phyloP scores from a whole-genome alignment of 164 flowering plant genomes.

The Magnolia sinica region DNA sequence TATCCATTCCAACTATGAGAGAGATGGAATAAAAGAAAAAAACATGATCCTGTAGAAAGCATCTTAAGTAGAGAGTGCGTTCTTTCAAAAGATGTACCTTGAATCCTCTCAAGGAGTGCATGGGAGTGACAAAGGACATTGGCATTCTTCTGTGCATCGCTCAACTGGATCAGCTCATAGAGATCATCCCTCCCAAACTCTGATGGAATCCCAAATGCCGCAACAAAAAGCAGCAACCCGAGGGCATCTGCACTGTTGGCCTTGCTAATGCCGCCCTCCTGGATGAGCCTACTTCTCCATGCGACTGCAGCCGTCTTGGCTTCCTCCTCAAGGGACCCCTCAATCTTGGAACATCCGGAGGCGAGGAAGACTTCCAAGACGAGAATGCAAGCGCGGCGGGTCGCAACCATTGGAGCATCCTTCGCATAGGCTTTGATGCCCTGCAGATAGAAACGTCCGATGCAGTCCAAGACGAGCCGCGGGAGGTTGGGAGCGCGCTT shows the following conservation, averaged over 20 bases:
- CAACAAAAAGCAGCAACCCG: slow-evolving; percentile 51
- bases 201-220: slow-evolving; percentile 45
- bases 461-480: slow-evolving; percentile 42
- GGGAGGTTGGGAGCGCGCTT: slow-evolving; percentile 37
- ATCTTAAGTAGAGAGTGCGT: no score
- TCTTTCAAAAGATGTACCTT: slow-evolving; percentile 31
- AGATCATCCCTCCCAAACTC: slow-evolving; percentile 39
- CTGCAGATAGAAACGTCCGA: slow-evolving; percentile 49
- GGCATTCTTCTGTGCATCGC: slow-evolving; percentile 27
- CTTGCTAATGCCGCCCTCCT: slow-evolving; percentile 45
- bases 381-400: slow-evolving; percentile 36
- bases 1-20: not conserved
- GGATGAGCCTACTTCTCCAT: slow-evolving; percentile 47
- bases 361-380: slow-evolving; percentile 39
- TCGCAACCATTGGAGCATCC: slow-evolving; percentile 34
- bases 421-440: slow-evolving; percentile 42
- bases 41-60: not conserved
- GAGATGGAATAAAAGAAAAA: not conserved
- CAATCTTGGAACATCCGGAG: slow-evolving; percentile 20
- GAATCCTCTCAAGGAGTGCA: slow-evolving; percentile 26
- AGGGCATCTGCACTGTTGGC: slow-evolving; percentile 39
- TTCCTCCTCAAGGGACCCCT: slow-evolving; percentile 27
- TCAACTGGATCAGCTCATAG: slow-evolving; percentile 28
- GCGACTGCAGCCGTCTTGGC: slow-evolving; percentile 33
- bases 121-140: slow-evolving; percentile 32